phyloP scores from a whole-genome alignment of 768 basidiomycete species.

The Russula earlei region DNA sequence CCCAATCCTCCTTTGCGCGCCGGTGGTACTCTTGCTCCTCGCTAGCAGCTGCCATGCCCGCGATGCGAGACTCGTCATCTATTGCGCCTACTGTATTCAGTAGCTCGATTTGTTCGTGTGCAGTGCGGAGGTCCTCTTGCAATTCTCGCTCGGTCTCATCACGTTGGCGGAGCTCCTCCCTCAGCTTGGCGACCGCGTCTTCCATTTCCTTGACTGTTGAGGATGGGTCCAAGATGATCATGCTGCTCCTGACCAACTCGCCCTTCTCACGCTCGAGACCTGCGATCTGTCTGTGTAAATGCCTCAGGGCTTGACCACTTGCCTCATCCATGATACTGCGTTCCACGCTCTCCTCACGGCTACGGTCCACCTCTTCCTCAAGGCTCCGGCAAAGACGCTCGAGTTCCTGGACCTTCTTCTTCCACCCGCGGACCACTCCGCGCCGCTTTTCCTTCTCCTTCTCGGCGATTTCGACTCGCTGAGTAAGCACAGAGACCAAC shows the following conservation, averaged over 20 bases:
- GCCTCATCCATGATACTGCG: conserved; percentile 79
- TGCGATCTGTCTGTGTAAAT: conserved; percentile 71
- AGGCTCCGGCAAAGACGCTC: conserved; percentile 55
- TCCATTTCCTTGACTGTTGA: conserved; percentile 29
- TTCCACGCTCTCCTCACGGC: conserved; percentile 72
- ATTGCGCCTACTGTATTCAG: conserved; percentile 32
- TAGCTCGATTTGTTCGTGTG: conserved; percentile 52
- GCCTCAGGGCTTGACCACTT: conserved; percentile 66
- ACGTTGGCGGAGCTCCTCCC: conserved; percentile 33
- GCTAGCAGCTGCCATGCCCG: conserved; percentile 22
- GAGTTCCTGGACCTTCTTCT: conserved; percentile 68
- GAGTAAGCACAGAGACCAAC: conserved; percentile 49
- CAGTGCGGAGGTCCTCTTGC: conserved; percentile 42
- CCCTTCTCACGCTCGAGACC: conserved; percentile 60
- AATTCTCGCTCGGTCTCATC: conserved; percentile 48
- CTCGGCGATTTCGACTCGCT: conserved; percentile 46
- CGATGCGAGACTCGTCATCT: conserved; percentile 32
- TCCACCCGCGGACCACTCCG: conserved; percentile 48
- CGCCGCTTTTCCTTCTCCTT: conserved; percentile 56
- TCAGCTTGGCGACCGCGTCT: conserved; percentile 40
- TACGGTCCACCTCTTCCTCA: conserved; percentile 84
- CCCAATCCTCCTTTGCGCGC: conserved; percentile 36
- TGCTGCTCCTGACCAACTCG: conserved; percentile 28
- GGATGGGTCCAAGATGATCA: conserved; percentile 6
- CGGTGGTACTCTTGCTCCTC: conserved; percentile 35